A percentile compares a stretch with the other conserved stretches of the same genome.
phyloP scores from a whole-genome alignment of 2,329 filamentous ascomycete genomes.

The Fusarium circinatum region DNA sequence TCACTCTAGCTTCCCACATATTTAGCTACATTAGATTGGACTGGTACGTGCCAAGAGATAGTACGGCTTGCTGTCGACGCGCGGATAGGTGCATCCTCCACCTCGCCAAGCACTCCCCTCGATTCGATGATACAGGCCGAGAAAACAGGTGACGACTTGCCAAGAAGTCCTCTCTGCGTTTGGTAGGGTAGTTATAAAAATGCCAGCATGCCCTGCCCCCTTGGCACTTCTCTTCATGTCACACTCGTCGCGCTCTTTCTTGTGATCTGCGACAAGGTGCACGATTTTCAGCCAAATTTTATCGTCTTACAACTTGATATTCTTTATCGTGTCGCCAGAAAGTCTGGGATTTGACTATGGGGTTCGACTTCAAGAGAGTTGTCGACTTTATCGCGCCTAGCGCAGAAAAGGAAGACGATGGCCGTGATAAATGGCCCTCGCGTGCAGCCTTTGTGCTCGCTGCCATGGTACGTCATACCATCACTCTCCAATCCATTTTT shows the following conservation, averaged over 20 bases:
- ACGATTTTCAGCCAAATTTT: not conserved
- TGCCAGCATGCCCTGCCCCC: not conserved
- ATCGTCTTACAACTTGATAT: too few species aligned
- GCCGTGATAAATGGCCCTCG: not conserved
- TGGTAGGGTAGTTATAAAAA: not conserved
- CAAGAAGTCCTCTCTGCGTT: not conserved
- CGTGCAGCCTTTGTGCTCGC: not conserved
- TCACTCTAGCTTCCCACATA: not conserved
- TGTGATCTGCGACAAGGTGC: not conserved
- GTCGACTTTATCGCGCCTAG: not conserved
- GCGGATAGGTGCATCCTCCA: not conserved
- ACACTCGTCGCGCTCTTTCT: not conserved
- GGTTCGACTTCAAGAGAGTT: not conserved
- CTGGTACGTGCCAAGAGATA: not conserved
- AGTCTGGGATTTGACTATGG: not conserved
- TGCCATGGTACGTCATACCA: not conserved
- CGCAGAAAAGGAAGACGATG: not conserved
- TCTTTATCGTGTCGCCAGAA: not conserved
- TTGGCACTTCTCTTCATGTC: not conserved
- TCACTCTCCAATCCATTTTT: not conserved
- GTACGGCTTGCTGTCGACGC: not conserved
- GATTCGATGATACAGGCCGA: not conserved
- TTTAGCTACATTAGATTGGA: too few species aligned
- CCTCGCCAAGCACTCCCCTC: not conserved
- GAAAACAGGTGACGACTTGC: not conserved